Conservation (phyloP, 345 rosid species). For the Aquilaria malaccensis region DNA sequence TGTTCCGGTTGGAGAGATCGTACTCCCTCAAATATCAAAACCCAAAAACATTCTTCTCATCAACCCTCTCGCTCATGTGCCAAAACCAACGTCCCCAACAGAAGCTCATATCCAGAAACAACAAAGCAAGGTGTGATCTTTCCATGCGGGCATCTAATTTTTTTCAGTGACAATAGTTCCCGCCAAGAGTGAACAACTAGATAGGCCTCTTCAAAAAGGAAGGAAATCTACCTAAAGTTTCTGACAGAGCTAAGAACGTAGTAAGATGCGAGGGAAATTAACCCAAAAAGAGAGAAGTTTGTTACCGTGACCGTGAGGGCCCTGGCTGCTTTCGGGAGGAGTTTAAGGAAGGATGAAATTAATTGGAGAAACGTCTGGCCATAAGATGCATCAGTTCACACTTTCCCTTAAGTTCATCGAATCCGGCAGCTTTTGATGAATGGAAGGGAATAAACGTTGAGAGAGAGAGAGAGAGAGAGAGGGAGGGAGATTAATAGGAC, state of each 20-base stretch:
- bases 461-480: neutral
- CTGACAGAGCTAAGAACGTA: neutral
- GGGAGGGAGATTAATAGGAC: neutral
- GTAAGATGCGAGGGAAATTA: neutral
- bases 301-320: neutral
- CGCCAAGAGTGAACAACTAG: neutral
- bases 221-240: neutral
- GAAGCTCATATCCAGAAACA: constrained; percentile 1
- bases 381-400: constrained; percentile 1
- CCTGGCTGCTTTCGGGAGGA: neutral
- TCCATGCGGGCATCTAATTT: constrained; percentile 3
- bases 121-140: neutral
- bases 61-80: neutral
- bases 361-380: constrained; percentile 5
- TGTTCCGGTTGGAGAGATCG: neutral
- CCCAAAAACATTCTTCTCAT: constrained; percentile 8
- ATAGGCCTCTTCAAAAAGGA: neutral
- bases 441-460: neutral
- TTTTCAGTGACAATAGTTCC: neutral
- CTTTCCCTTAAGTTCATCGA: constrained; percentile 4
- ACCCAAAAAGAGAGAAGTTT: neutral
- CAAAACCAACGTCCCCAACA: neutral
- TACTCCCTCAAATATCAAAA: constrained; percentile 8
- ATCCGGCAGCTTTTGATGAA: constrained; percentile 5
- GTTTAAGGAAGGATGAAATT: neutral